Evolutionary conservation across 1,139 yeast species (phyloP).

Genomic region (Entelexis paramagnoliae): DNA sequence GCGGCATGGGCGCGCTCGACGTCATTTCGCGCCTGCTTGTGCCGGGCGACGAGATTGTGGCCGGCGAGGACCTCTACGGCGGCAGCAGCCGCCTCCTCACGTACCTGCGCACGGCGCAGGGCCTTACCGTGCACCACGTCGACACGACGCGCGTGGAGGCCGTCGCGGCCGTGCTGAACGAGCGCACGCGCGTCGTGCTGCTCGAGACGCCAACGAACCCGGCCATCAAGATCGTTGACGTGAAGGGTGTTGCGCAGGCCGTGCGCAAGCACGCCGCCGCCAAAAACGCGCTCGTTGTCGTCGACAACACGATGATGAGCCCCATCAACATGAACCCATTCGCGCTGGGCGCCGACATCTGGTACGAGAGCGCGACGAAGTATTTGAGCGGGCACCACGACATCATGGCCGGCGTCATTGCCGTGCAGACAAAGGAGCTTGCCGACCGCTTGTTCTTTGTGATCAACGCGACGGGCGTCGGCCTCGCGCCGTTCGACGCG

Average conservation of each 20-base stretch:
- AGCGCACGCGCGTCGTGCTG: constrained; percentile 60
- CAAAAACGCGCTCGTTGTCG: constrained; percentile 66
- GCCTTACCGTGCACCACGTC: constrained; percentile 58
- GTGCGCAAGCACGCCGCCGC: constrained; percentile 48
- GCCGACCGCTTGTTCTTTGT: constrained; percentile 65
- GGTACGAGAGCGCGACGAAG: constrained; percentile 87
- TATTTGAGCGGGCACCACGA: constrained; percentile 91
- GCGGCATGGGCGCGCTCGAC: constrained; percentile 84
- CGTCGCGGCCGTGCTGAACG: constrained; percentile 36
- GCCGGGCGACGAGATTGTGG: constrained; percentile 77
- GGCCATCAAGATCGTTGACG: constrained; percentile 74
- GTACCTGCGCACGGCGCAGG: constrained; percentile 57
- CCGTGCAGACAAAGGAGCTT: constrained; percentile 51
- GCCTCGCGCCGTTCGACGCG: constrained; percentile 80
- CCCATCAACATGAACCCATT: constrained; percentile 79
- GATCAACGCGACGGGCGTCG: constrained; percentile 83
- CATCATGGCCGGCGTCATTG: constrained; percentile 87
- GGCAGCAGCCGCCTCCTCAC: constrained; percentile 82
- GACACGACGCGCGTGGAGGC: constrained; percentile 68
- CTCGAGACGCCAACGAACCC: constrained; percentile 92
- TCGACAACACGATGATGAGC: constrained; percentile 94
- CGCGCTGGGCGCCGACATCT: constrained; percentile 78
- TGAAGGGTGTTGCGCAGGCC: constrained; percentile 50
- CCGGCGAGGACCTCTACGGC: constrained; percentile 89
- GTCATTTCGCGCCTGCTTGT: constrained; percentile 62